These are phyloP conservation scores for Fragaria iinumae DNA, from an alignment of 306 rosid species.

Conservation along the genomic window DNA sequence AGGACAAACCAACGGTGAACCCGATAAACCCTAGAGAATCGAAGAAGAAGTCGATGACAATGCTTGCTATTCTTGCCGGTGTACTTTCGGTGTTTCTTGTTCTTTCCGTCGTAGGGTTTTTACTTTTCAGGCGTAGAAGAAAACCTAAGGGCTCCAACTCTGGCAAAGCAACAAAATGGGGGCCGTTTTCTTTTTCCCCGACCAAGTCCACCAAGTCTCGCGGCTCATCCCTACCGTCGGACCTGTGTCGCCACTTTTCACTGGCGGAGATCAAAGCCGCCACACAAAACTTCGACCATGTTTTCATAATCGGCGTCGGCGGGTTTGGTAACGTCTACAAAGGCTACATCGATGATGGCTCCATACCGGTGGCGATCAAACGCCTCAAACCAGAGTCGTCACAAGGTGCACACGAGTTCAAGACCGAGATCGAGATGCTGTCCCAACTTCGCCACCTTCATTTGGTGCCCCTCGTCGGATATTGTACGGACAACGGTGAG, in stretches of 20 bases:
- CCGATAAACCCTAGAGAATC: not conserved
- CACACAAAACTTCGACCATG: slow-evolving; percentile 17
- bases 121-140: not conserved
- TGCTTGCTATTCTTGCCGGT: slow-evolving; percentile 7
- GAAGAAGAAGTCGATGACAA: not conserved
- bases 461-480: slow-evolving; percentile 29
- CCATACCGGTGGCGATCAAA: slow-evolving; percentile 15
- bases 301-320: slow-evolving; percentile 19
- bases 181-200: not conserved
- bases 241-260: slow-evolving; percentile 24
- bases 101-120: not conserved
- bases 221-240: not conserved
- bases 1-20: not conserved
- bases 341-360: not conserved
- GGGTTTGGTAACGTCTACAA: slow-evolving; percentile 28
- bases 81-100: not conserved
- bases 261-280: slow-evolving; percentile 26
- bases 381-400: slow-evolving; percentile 17
- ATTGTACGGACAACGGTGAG: slow-evolving; percentile 12
- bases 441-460: slow-evolving; percentile 20
- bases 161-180: slow-evolving; percentile 1
- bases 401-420: slow-evolving; percentile 28
- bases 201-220: slow-evolving; percentile 3
- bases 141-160: not conserved
- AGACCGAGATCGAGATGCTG: slow-evolving; percentile 22